Conservation (phyloP, 129 eudicot genomes). For the Glebionis coronaria region DNA sequence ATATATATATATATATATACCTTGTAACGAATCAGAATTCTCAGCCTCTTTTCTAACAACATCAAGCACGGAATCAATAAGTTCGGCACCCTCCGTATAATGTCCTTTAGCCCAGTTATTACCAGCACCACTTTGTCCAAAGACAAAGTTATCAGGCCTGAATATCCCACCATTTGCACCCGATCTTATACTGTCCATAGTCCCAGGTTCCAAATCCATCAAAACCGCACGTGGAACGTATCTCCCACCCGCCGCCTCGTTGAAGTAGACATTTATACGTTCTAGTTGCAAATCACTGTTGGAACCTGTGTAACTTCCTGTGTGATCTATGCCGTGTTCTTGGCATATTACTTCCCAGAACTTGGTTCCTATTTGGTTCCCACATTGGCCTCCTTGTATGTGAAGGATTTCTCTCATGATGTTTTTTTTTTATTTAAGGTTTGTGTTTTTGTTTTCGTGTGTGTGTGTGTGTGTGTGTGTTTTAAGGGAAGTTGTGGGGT, state of each 20-base stretch:
- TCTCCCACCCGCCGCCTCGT: conserved; percentile 83
- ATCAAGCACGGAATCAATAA: conserved; percentile 83
- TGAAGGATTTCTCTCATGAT: conserved; percentile 86
- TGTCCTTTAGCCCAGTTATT: conserved; percentile 95
- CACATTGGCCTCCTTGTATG: conserved; percentile 96
- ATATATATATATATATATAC: too few species aligned
- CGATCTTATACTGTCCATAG: conserved; percentile 94
- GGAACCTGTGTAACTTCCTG: conserved; percentile 55
- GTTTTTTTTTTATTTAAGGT: background rate
- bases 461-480: conserved; percentile 17
- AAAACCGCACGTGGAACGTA: conserved; percentile 92
- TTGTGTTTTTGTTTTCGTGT: background rate
- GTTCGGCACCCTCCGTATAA: conserved; percentile 93
- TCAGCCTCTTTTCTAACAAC: conserved; percentile 95
- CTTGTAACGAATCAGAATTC: conserved; percentile 85
- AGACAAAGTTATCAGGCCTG: conserved; percentile 86
- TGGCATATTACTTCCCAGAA: conserved; percentile 89
- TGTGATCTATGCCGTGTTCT: conserved; percentile 75
- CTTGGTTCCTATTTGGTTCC: conserved; percentile 87
- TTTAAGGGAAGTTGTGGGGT: conserved; percentile 5
- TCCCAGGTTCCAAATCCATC: conserved; percentile 97
- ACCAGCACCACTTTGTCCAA: conserved; percentile 89
- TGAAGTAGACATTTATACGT: conserved; percentile 80
- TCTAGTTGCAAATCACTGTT: conserved; percentile 58
- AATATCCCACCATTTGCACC: conserved; percentile 83